Conservation (phyloP, 441 rosid species). For the Syzygium syzygioides region DNA sequence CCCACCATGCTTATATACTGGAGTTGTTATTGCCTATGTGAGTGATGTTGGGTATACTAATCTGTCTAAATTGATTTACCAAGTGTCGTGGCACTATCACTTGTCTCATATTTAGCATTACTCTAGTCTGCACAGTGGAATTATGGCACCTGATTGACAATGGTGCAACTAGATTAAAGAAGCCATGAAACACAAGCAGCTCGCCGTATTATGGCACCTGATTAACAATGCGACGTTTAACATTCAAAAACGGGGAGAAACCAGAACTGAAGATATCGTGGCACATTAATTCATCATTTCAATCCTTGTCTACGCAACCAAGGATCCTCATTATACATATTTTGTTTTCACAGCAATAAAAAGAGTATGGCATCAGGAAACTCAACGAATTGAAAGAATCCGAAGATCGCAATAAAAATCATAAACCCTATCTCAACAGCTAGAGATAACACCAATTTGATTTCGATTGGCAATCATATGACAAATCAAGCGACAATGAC, state of each 20-base stretch:
- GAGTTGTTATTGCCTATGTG: background rate
- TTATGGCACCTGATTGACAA: background rate
- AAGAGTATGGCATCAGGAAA: background rate
- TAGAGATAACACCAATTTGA: background rate
- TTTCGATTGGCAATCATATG: background rate
- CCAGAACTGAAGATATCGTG: background rate
- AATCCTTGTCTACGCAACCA: background rate
- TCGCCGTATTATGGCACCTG: background rate
- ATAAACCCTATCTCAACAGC: background rate
- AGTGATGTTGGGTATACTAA: background rate
- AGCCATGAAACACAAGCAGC: background rate
- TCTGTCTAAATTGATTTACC: background rate
- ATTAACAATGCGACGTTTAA: background rate
- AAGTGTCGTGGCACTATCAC: background rate
- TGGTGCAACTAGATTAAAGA: background rate
- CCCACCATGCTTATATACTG: background rate
- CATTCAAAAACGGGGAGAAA: background rate
- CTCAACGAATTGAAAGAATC: background rate
- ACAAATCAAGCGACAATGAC: background rate
- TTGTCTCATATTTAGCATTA: background rate
- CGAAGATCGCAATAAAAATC: background rate
- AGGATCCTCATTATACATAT: background rate
- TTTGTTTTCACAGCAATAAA: background rate
- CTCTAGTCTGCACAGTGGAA: background rate
- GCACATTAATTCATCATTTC: background rate